Conservation (phyloP, 163 green algal genomes). For the Scenedesmus sp. region DNA sequence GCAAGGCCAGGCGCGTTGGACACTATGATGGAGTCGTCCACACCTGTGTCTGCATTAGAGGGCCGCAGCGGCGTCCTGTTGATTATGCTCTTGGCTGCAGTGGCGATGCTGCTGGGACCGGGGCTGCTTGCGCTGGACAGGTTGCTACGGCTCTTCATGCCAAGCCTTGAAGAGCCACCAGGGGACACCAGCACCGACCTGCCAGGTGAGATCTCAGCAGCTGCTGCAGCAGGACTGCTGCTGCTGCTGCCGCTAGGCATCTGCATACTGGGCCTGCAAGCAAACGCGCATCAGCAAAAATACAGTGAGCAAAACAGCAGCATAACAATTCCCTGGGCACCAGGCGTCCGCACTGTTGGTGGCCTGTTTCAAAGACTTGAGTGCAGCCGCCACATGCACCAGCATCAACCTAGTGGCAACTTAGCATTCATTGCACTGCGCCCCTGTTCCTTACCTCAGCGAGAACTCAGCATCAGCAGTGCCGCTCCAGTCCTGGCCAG, state of each 20-base stretch:
- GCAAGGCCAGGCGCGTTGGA: slow-evolving; percentile 29
- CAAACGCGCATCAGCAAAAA: too few species aligned
- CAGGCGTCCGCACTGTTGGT: neutral
- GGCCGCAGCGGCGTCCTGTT: slow-evolving; percentile 33
- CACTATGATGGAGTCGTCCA: slow-evolving; percentile 44
- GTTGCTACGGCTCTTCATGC: slow-evolving; percentile 5
- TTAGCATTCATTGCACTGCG: neutral
- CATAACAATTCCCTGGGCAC: neutral
- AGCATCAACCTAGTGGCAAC: neutral
- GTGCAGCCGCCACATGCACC: neutral
- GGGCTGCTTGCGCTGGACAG: neutral
- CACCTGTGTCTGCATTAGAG: neutral
- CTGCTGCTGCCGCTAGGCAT: neutral
- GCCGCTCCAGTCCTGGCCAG: neutral
- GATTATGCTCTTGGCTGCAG: slow-evolving; percentile 40
- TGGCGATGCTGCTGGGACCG: neutral
- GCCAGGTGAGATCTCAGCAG: neutral
- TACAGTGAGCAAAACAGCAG: too few species aligned
- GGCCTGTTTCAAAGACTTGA: neutral
- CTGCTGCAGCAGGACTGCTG: neutral
- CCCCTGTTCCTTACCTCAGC: neutral
- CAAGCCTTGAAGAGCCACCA: slow-evolving; percentile 6
- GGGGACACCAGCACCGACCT: neutral
- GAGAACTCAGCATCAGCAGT: neutral
- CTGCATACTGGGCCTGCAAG: neutral